These are phyloP conservation scores for Meripilus lineatus DNA, from an alignment of 1,284 basidiomycete species.

Conservation along the genomic window DNA sequence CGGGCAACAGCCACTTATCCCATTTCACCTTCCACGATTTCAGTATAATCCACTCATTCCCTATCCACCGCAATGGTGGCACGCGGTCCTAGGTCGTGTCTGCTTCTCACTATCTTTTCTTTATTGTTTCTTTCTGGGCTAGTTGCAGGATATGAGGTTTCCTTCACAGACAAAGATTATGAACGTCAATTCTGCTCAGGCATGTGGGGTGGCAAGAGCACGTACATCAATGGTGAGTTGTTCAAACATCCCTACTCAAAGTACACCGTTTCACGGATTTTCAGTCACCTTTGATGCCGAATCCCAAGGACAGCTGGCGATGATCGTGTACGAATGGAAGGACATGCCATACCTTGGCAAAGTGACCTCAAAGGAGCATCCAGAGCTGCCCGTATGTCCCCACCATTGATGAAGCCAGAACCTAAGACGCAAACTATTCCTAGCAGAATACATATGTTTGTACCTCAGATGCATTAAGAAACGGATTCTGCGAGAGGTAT, in stretches of 20 bases:
- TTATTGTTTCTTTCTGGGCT: slow-evolving; percentile 27
- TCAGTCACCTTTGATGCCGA: slow-evolving; percentile 76
- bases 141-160: slow-evolving; percentile 53
- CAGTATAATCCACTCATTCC: not conserved
- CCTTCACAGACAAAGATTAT: slow-evolving; percentile 71
- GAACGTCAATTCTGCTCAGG: slow-evolving; percentile 90
- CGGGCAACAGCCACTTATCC: no score
- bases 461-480: slow-evolving; percentile 67
- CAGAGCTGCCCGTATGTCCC: slow-evolving; percentile 52
- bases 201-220: slow-evolving; percentile 82
- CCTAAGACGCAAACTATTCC: slow-evolving; percentile 9
- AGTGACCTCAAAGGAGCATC: slow-evolving; percentile 51
- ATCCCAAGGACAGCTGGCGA: slow-evolving; percentile 88
- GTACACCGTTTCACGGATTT: no score
- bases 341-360: slow-evolving; percentile 85
- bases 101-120: slow-evolving; percentile 11
- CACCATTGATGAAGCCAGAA: slow-evolving; percentile 11
- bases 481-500: slow-evolving; percentile 63
- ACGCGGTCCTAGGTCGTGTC: slow-evolving; percentile 1
- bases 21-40: slow-evolving; percentile 8
- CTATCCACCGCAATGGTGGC: slow-evolving; percentile 4
- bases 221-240: slow-evolving; percentile 79
- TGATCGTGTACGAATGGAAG: slow-evolving; percentile 94
- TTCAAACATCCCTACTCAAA: slow-evolving; percentile 13
- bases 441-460: slow-evolving; percentile 91